Conservation (phyloP, 495 filamentous ascomycete species). For the Aspergillus heteromorphus region DNA sequence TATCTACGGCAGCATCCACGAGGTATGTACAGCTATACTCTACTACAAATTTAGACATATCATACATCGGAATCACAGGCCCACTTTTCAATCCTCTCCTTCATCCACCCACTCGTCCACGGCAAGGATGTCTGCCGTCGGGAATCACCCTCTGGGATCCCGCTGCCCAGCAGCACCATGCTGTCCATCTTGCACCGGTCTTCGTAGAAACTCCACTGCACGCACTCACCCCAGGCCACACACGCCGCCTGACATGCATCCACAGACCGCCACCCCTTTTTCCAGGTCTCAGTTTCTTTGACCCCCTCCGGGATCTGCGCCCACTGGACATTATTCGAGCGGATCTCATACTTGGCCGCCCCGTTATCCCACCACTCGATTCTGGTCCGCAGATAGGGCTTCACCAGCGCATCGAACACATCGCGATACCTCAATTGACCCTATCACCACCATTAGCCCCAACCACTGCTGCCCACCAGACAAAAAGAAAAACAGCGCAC, state of each 20-base stretch:
- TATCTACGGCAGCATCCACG: too few relatives aligned
- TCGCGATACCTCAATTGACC: conserved; percentile 19
- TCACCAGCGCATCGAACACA: conserved; percentile 18
- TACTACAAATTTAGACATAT: background rate
- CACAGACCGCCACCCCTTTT: conserved; percentile 20
- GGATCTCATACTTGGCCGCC: conserved; percentile 23
- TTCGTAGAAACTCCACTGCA: conserved; percentile 27
- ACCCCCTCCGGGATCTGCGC: conserved; percentile 15
- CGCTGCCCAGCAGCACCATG: conserved; percentile 16
- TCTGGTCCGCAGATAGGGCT: conserved; percentile 15
- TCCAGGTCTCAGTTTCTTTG: conserved; percentile 15
- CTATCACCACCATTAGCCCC: background rate
- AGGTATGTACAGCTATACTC: too few relatives aligned
- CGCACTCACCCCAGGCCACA: conserved; percentile 20
- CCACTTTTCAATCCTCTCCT: conserved; percentile 19
- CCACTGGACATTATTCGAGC: conserved; percentile 16
- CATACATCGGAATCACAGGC: conserved; percentile 11
- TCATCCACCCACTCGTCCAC: conserved; percentile 25
- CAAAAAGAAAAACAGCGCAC: background rate
- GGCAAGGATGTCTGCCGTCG: conserved; percentile 20
- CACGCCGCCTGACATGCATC: conserved; percentile 24
- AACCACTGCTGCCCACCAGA: background rate
- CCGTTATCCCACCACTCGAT: conserved; percentile 25
- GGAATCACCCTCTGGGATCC: conserved; percentile 19
- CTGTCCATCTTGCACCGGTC: conserved; percentile 23